These are phyloP conservation scores for Fraxinus quadrangulata DNA, from an alignment of 257 asterid species.

Conservation along the genomic window DNA sequence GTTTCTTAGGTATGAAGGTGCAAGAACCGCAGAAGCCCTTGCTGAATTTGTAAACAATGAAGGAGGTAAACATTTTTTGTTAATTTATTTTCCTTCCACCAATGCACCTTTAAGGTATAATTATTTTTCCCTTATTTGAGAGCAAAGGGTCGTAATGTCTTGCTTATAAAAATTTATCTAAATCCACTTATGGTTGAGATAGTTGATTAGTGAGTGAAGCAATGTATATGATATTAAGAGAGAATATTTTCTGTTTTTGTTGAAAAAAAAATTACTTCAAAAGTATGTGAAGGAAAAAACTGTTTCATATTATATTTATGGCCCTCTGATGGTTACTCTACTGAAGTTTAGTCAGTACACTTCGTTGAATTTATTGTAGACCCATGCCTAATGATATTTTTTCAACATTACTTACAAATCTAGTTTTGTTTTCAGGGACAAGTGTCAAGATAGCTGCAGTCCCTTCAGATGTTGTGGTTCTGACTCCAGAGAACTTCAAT, in stretches of 20 bases:
- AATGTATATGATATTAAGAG: not conserved
- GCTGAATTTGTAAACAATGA: conserved; percentile 76
- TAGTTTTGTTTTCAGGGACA: conserved; percentile 56
- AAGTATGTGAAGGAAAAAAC: not conserved
- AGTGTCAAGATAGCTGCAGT: conserved; percentile 75
- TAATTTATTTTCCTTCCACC: not conserved
- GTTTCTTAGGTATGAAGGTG: conserved; percentile 71
- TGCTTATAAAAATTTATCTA: not conserved
- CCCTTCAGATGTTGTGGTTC: conserved; percentile 79
- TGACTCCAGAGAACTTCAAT: conserved; percentile 67
- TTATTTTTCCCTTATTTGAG: not conserved
- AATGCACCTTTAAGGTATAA: not conserved
- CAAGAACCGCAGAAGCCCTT: conserved; percentile 76
- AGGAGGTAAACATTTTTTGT: conserved; percentile 55
- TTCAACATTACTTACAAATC: not conserved
- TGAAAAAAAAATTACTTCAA: not conserved
- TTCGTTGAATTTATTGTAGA: not conserved
- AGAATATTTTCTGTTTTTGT: not conserved
- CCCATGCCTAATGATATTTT: not conserved
- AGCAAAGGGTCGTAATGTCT: not conserved
- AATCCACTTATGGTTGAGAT: not conserved
- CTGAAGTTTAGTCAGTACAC: not conserved
- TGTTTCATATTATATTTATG: not conserved
- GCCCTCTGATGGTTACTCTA: not conserved
- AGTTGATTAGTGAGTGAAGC: conserved; percentile 20